Base-by-base conservation (phyloP, 306 rosid genomes). In the Castanopsis chinensis region DNA sequence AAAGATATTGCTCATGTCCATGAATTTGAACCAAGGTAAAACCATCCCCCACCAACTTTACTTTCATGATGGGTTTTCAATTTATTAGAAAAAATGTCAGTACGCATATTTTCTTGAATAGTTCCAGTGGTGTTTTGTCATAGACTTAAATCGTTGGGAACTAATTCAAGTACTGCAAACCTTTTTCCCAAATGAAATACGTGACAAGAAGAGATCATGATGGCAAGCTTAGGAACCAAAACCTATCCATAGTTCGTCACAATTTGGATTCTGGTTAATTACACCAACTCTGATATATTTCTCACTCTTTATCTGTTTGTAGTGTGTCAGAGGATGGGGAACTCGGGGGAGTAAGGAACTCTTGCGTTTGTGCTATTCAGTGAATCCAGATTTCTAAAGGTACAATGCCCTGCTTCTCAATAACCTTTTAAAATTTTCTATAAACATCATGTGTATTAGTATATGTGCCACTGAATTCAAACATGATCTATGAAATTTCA, bases 1-100 rank as follows among this genome's bases (percentile, higher is more conserved):
- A 74, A 81, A 74, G 85, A 85, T 81, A 81, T 85, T 78, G 88
- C 88, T 61, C 88, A 85, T 43, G 72, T 85, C 73, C 85, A 74
- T 30, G 88, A 85, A 74, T 85, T 81, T 78, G 88, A 81, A 73
- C 80, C 80, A 32, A 81, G 88, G 88, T 81, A 81, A 45, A 41
- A 1, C 20, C 8, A 32, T 41, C 64, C 41, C 49, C 49, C 49
- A 33, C 49, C 25, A 8, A 35, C 53, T 68, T 68, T 68, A 12
- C 53, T 68, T 35, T 35, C 72, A 68, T 68, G 72, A 68, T 68
- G 25, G 18, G 52, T 14, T 68, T 67, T 35, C 11, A 32, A 5
- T 30, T 37, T 52, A 54, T 64, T 63, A 19, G 56, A 17, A 52
- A 58, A 58, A 18, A n/a, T n/a, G 52, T 69, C 58, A 7, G 27